Evolutionary conservation across 306 rosid species (phyloP).

Genomic region (Prosopis cineraria): DNA sequence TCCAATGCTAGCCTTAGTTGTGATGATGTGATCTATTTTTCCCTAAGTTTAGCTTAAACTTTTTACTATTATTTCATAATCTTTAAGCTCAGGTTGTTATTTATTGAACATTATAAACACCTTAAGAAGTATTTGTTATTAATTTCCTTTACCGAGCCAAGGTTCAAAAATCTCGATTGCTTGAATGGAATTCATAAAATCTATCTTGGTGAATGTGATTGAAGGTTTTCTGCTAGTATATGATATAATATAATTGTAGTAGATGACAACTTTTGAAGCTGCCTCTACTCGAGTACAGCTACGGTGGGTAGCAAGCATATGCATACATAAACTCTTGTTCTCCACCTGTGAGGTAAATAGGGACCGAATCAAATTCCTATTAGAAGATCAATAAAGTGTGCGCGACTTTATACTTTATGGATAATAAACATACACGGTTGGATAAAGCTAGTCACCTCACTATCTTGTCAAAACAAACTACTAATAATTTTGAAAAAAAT

Average conservation of each 20-base stretch:
- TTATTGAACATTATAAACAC: constrained; percentile 4
- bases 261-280: neutral
- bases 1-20: neutral
- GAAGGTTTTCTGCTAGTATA: neutral
- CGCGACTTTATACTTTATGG: neutral
- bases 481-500: constrained; percentile 19
- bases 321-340: constrained; percentile 3
- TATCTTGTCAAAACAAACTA: neutral
- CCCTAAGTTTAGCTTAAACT: neutral
- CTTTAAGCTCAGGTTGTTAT: neutral
- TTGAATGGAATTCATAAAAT: constrained; percentile 7
- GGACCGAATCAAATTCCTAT: neutral
- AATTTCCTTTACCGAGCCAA: neutral
- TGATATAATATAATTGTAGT: no score
- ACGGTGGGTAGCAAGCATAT: neutral
- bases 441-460: neutral
- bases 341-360: neutral
- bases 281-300: neutral
- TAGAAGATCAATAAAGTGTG: neutral
- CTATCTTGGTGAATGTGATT: constrained; percentile 17
- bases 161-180: constrained; percentile 5
- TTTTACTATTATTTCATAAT: neutral
- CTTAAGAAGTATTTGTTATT: neutral
- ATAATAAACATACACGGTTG: neutral
- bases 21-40: neutral